These are phyloP conservation scores for Alternaria arborescens DNA, from an alignment of 2,329 filamentous ascomycete genomes.

Conservation along the genomic window DNA sequence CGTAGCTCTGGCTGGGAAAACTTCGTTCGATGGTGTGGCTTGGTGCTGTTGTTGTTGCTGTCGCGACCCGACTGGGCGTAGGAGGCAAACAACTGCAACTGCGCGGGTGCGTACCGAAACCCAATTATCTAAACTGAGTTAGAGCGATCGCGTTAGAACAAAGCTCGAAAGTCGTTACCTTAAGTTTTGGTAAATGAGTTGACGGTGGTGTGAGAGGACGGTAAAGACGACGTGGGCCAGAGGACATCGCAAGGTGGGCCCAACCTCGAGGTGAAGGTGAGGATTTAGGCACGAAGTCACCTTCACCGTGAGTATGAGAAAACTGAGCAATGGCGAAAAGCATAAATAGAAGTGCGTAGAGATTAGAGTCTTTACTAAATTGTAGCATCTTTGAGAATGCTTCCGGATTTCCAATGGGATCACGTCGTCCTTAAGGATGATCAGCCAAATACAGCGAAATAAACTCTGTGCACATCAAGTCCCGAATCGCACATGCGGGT, in stretches of 20 bases:
- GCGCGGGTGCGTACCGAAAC: background rate
- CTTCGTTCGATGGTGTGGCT: background rate
- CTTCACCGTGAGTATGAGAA: conserved; percentile 3
- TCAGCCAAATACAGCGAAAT: background rate
- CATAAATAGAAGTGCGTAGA: background rate
- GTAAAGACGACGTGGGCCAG: background rate
- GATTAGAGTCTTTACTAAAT: background rate
- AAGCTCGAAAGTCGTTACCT: background rate
- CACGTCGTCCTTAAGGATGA: background rate
- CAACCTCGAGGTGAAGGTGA: conserved; percentile 8
- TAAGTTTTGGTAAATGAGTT: background rate
- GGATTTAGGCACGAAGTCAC: background rate
- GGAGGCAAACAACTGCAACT: background rate
- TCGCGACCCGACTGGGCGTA: background rate
- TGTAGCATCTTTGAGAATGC: background rate
- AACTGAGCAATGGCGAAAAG: background rate
- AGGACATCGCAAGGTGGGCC: background rate
- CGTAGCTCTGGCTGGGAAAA: background rate
- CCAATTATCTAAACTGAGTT: background rate
- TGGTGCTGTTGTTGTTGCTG: background rate
- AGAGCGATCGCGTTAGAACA: background rate
- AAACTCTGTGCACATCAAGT: background rate
- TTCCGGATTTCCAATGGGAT: background rate
- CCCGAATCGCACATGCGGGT: background rate
- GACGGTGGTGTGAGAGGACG: background rate